These are phyloP conservation scores for Picochlorum sp. DNA, from an alignment of 139 green algal genomes.

Conservation along the genomic window DNA sequence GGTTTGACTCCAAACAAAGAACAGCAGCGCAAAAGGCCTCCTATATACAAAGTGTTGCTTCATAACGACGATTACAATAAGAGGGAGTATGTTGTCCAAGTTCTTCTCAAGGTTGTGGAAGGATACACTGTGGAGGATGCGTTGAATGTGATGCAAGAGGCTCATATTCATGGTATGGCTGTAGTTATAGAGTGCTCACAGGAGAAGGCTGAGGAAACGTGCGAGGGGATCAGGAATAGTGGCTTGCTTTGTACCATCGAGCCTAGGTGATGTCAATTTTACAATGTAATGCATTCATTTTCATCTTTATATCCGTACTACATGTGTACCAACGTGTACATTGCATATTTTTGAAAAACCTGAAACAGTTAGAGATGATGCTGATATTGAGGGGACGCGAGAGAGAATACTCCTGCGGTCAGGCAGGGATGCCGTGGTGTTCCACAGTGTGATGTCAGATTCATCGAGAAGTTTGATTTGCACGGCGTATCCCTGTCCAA, in stretches of 20 bases:
- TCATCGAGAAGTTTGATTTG: too few species aligned
- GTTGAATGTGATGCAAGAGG: constrained; percentile 84
- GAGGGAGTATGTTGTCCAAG: constrained; percentile 86
- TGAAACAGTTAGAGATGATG: too few species aligned
- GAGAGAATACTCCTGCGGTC: too few species aligned
- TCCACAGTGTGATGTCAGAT: too few species aligned
- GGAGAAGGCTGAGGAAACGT: constrained; percentile 78
- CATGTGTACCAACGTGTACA: too few species aligned
- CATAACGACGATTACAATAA: constrained; percentile 92
- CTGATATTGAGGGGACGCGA: too few species aligned
- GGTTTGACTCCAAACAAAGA: constrained; percentile 2
- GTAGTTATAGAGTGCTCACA: constrained; percentile 73
- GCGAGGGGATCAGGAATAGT: constrained; percentile 67
- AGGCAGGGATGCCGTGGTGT: too few species aligned
- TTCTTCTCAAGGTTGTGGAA: constrained; percentile 77
- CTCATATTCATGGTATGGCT: constrained; percentile 74
- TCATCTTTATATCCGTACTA: too few species aligned
- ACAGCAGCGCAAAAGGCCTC: constrained; percentile 27
- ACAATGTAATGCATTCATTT: too few species aligned
- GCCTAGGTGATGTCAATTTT: constrained; percentile 15
- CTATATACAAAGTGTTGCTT: constrained; percentile 73
- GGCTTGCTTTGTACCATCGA: constrained; percentile 83
- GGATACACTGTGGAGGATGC: constrained; percentile 77
- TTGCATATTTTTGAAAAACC: too few species aligned
- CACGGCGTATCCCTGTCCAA: too few species aligned